phyloP scores from a whole-genome alignment of 768 basidiomycete genomes.

The Mycena albidolilacea region DNA sequence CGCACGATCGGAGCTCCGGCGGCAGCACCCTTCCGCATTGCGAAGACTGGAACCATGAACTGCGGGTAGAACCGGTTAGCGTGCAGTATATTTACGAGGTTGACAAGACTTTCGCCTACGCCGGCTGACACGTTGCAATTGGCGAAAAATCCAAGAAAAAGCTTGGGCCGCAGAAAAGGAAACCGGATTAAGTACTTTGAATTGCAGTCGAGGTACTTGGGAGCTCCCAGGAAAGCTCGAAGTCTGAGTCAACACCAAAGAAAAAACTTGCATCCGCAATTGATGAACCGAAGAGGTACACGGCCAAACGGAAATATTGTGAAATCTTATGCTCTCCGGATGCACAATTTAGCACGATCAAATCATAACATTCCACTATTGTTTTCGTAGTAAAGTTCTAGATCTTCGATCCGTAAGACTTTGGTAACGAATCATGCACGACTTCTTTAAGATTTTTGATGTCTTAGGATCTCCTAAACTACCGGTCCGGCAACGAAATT shows the following conservation, averaged over 20 bases:
- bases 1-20: neutral
- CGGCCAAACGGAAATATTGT: neutral
- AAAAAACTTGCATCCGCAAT: no score
- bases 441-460: neutral
- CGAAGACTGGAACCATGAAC: neutral
- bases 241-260: no score
- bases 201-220: no score
- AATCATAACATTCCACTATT: neutral
- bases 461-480: neutral
- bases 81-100: no score
- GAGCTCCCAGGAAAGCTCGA: no score
- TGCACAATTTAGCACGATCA: constrained; percentile 1
- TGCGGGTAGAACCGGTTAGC: neutral
- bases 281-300: no score
- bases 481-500: neutral
- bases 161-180: no score
- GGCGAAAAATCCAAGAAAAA: no score
- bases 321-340: neutral
- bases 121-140: no score
- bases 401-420: neutral
- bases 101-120: no score
- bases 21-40: neutral
- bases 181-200: no score
- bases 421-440: neutral
- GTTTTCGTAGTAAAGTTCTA: neutral